phyloP scores from a whole-genome alignment of 108 stramenopile species.

The Nitzschia inconspicua region DNA sequence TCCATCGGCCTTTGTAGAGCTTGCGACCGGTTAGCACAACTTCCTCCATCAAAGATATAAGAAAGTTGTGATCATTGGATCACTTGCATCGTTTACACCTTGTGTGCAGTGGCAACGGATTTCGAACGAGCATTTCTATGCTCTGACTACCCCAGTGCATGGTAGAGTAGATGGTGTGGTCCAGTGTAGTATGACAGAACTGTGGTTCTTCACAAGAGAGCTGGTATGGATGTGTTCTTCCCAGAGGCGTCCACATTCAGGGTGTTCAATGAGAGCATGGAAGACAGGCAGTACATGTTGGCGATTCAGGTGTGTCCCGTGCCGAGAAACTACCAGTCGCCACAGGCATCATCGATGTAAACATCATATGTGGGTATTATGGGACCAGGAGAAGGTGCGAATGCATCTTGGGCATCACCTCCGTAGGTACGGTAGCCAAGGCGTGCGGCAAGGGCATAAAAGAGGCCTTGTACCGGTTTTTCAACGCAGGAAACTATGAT shows the following conservation, averaged over 20 bases:
- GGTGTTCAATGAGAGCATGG: conserved; percentile 25
- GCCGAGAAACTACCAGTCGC: conserved; percentile 38
- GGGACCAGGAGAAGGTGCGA: conserved; percentile 28
- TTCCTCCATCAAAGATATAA: too few species aligned
- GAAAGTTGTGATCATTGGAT: too few species aligned
- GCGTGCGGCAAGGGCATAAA: conserved; percentile 24
- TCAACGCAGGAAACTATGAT: conserved; percentile 29
- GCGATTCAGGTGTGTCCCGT: conserved; percentile 18
- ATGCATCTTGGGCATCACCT: conserved; percentile 40
- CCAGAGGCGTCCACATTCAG: conserved; percentile 27
- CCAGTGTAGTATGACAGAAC: too few species aligned
- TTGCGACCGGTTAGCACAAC: too few species aligned
- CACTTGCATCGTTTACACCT: too few species aligned
- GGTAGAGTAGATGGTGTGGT: too few species aligned
- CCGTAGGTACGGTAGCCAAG: conserved; percentile 12
- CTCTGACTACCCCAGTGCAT: too few species aligned
- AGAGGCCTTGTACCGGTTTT: conserved; percentile 16
- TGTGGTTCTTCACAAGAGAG: conserved; percentile 34
- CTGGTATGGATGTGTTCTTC: conserved; percentile 17
- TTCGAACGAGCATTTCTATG: too few species aligned
- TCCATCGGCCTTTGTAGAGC: too few species aligned
- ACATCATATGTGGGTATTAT: conserved; percentile 22
- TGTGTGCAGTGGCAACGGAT: too few species aligned
- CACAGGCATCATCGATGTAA: conserved; percentile 21
- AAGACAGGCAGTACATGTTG: conserved; percentile 15